Evolutionary conservation across 2,329 filamentous ascomycete genomes (phyloP), one percentile per base, ranked within the genome.

Genomic region (Fusarium sp.): DNA sequence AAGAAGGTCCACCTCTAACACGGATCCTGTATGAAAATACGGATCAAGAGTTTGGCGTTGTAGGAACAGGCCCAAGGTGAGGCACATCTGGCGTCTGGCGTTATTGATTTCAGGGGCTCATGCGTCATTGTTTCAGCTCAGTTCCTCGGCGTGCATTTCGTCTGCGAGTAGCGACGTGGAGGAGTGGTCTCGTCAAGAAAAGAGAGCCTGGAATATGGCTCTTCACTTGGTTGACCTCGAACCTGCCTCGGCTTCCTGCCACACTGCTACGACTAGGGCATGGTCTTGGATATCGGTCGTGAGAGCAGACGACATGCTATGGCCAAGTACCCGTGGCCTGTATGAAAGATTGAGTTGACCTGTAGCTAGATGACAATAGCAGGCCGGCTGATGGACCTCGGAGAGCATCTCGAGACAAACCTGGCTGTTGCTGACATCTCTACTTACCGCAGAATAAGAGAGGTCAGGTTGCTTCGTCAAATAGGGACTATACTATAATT

Each of bases 31-130:
- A 68, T 63, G 65, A 45, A 56, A 57, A 45, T 69, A 62, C 62
- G 64, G 64, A 68, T 72, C 39, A 37, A 24, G 50, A 66, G 27
- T 65, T 67, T 50, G 77, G 77, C 76, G 76, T 79, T 79, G 63
- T 63, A 66, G 67, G 75, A 61, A 63, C 43, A 63, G 69, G 77
- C 71, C 67, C 69, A 78, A 79, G 77, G 77, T 79, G 77, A 79
- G 77, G 73, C 69, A 76, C 54, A 78, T 72, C 66, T 75, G 77
- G 77, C 72, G 76, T 73, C 74, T 72, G 75, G 67, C 56, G 71
- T 79, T 72, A 48, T 67, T 70, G 68, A 72, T 76, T 76, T 72
- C 64, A 68, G 65, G 77, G 73, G 64, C 77, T 79, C 67, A 79
- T 77, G 56, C 67, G 67, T 77, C 68, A 73, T 74, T 78, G 62